These are phyloP conservation scores for Aspergillus nidulans DNA, from an alignment of 495 filamentous ascomycete species.

Conservation along the genomic window DNA sequence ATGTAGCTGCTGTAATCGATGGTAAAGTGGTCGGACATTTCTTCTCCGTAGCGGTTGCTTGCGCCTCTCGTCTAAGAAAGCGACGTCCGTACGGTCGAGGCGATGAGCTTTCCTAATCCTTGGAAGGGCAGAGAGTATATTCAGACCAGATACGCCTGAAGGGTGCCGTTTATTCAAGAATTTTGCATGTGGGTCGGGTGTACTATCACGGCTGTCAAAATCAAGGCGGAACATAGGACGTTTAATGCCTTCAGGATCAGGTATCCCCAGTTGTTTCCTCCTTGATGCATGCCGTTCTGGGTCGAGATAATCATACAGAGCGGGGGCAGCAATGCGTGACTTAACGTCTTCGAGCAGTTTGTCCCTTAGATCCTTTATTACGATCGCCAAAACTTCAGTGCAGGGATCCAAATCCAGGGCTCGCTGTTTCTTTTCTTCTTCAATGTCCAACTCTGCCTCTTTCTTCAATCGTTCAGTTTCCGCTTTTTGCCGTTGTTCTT, in stretches of 20 bases:
- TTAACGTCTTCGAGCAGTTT: constrained; percentile 83
- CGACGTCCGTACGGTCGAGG: constrained; percentile 57
- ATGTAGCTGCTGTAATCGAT: constrained; percentile 52
- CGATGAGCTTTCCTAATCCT: constrained; percentile 65
- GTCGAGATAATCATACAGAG: constrained; percentile 80
- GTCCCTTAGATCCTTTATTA: constrained; percentile 75
- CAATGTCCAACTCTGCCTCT: constrained; percentile 71
- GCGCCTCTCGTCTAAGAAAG: constrained; percentile 73
- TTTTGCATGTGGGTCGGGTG: constrained; percentile 60
- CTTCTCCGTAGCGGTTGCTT: constrained; percentile 51
- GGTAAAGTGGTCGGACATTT: constrained; percentile 53
- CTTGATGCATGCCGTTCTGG: constrained; percentile 71
- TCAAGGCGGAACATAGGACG: constrained; percentile 44
- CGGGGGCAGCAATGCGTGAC: constrained; percentile 73
- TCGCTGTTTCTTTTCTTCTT: constrained; percentile 80
- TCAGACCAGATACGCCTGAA: constrained; percentile 39
- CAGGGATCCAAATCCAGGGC: constrained; percentile 83
- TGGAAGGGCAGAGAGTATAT: constrained; percentile 58
- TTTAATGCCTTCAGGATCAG: constrained; percentile 58
- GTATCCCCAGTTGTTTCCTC: constrained; percentile 70
- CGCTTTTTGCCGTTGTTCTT: constrained; percentile 52
- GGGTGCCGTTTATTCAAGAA: constrained; percentile 27
- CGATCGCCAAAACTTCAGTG: constrained; percentile 68
- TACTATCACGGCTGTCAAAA: constrained; percentile 53
- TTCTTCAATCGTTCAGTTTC: constrained; percentile 54